Conservation (phyloP, 495 filamentous ascomycete genomes). For the Xylaria longipes region DNA sequence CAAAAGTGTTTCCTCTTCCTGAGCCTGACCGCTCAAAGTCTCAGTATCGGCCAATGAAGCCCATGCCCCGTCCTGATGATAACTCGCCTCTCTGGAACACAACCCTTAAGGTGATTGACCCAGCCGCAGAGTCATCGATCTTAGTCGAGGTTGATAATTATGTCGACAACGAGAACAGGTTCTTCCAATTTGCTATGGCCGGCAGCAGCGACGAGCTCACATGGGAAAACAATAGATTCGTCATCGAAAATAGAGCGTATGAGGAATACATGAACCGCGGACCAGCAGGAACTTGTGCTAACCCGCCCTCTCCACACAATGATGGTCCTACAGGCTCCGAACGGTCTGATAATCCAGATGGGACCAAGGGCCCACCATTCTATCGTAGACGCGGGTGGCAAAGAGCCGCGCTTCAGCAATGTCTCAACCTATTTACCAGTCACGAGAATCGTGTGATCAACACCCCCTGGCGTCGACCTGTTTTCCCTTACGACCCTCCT, state of each 20-base stretch:
- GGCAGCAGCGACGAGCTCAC: not conserved
- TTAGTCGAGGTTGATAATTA: constrained; percentile 22
- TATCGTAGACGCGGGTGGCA: constrained; percentile 44
- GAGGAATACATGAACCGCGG: constrained; percentile 12
- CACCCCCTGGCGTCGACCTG: constrained; percentile 37
- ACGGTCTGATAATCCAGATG: constrained; percentile 6
- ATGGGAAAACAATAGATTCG: constrained; percentile 7
- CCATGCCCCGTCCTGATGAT: constrained; percentile 1
- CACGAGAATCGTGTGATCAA: constrained; percentile 34
- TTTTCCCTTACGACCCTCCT: constrained; percentile 39
- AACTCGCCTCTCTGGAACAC: constrained; percentile 11
- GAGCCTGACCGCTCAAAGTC: constrained; percentile 27
- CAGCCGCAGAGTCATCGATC: not conserved
- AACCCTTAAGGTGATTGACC: not conserved
- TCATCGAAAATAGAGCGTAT: constrained; percentile 13
- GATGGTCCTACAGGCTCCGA: not conserved
- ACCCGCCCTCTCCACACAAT: constrained; percentile 12
- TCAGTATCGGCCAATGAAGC: constrained; percentile 29
- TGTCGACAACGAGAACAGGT: constrained; percentile 23
- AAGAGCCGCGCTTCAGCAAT: constrained; percentile 48
- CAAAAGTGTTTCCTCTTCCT: constrained; percentile 22
- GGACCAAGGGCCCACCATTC: constrained; percentile 13
- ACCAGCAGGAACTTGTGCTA: not conserved
- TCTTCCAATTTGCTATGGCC: not conserved
- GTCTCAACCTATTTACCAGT: constrained; percentile 39